A percentile compares a stretch with the other conserved stretches of the same genome.
Conservation (phyloP, 176 grass and related monocot genomes). For the Saccharum spontaneum region DNA sequence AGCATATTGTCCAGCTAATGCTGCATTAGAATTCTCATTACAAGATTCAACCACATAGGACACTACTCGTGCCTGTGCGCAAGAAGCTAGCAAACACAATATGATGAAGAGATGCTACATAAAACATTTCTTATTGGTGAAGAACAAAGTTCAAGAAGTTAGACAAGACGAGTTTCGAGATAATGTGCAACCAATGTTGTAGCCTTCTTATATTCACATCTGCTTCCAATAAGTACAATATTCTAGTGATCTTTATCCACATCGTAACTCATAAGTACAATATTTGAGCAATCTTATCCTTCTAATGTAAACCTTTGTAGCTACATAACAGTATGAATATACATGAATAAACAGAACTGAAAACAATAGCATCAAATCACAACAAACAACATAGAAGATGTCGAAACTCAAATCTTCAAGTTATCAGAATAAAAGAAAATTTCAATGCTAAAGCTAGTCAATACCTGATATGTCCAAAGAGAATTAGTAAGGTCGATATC, state of each 20-base stretch:
- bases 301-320: slow-evolving; percentile 22
- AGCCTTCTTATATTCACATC: not conserved
- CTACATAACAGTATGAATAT: slow-evolving; percentile 21
- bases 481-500: slow-evolving; percentile 72
- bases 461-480: slow-evolving; percentile 95
- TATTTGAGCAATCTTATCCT: slow-evolving; percentile 9
- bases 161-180: not conserved
- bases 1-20: not conserved
- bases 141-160: not conserved
- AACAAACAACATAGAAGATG: slow-evolving; percentile 4
- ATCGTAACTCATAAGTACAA: not conserved
- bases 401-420: not conserved
- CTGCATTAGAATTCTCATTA: not conserved
- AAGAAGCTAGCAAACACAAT: not conserved
- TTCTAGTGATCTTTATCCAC: not conserved
- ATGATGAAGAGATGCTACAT: not conserved
- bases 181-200: not conserved
- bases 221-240: not conserved
- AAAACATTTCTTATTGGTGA: not conserved
- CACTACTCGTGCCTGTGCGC: not conserved
- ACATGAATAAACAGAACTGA: not conserved
- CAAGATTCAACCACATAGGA: slow-evolving; percentile 13
- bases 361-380: not conserved
- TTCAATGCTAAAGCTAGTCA: not conserved
- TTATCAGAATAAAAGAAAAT: not conserved